Evolutionary conservation across 164 flowering plant genomes (phyloP), one percentile per base, ranked within the genome.

Genomic region (Nelumbo lutea): DNA sequence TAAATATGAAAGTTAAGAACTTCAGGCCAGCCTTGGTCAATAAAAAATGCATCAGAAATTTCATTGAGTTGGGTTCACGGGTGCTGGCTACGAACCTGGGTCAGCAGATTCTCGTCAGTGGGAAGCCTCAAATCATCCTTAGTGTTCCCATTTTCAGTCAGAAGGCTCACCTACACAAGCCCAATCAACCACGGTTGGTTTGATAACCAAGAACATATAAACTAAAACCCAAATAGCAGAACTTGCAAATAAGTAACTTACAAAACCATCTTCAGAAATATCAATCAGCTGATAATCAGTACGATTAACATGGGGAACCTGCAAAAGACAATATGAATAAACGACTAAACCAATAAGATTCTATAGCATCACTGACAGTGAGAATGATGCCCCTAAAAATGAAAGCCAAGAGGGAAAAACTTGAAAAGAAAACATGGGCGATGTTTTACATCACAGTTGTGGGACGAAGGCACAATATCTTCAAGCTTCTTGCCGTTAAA

Each of bases 251-350:
- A 27, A 62, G 4, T 4, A 67, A 77, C 86, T 71, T 80, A 82
- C 83, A 81, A 79, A 84, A 27, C 87, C 84, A 78, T 83, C 84
- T 67, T 79, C 84, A 67, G 83, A 79, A n/a, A 81, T 79, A 72
- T 81, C 84, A 76, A 81, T 79, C 68, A 83, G 81, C 80, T 83
- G 84, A 69, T 79, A 83, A 61, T 81, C 86, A 53, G 83, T 77
- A 66, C 87, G 85, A 51, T 64, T 84, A 52, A 84, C 87, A 75
- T 78, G 83, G 7, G 83, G 85, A 75, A 78, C 84, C 87, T 83
- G 82, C 48, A 42, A 50, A 59, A 64, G 41, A 4, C 68, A 51
- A 48, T 38, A 62, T 3, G 9, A 45, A 9, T 5, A 8, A 38
- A 60, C 2, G 5, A 27, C 27, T 27, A 63, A 67, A 53, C 40